Evolutionary conservation across 2,329 filamentous ascomycete genomes (phyloP).

Genomic region (Colletotrichum caudatum): DNA sequence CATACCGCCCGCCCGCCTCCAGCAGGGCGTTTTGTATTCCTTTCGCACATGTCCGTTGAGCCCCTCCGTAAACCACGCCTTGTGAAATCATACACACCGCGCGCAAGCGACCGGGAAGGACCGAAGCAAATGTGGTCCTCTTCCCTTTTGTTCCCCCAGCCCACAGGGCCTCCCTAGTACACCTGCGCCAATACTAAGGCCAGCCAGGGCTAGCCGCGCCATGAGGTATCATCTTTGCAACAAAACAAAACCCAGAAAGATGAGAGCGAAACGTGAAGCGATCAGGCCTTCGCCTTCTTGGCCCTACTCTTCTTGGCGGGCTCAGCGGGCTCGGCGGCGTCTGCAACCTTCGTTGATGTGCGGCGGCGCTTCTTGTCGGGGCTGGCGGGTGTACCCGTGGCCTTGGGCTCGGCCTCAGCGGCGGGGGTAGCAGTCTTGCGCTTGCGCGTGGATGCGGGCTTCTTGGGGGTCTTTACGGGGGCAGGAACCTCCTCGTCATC

Average conservation of each 20-base stretch:
- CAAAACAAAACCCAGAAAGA: conserved; percentile 41
- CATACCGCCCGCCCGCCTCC: conserved; percentile 21
- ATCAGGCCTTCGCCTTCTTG: conserved; percentile 41
- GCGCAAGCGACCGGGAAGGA: conserved; percentile 16
- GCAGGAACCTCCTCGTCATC: conserved; percentile 55
- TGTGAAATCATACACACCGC: conserved; percentile 39
- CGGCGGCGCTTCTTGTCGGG: conserved; percentile 75
- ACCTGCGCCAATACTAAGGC: conserved; percentile 8
- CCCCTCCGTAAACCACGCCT: conserved; percentile 30
- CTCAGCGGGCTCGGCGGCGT: conserved; percentile 62
- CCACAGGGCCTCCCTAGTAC: conserved; percentile 8
- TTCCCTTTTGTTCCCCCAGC: conserved; percentile 6
- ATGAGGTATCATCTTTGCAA: conserved; percentile 43
- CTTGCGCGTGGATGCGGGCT: conserved; percentile 64
- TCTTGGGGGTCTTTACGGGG: conserved; percentile 69
- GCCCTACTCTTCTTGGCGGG: conserved; percentile 65
- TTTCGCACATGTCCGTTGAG: conserved; percentile 27
- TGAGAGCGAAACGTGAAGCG: conserved; percentile 19
- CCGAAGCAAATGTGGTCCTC: conserved; percentile 22
- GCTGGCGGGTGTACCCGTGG: conserved; percentile 60
- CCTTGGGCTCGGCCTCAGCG: conserved; percentile 55
- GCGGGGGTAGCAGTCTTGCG: conserved; percentile 65
- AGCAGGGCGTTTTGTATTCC: conserved; percentile 33
- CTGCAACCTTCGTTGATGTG: conserved; percentile 65
- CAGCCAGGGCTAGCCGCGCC: conserved; percentile 23